phyloP scores from a whole-genome alignment of 441 rosid genomes.

The Codiaeum variegatum region DNA sequence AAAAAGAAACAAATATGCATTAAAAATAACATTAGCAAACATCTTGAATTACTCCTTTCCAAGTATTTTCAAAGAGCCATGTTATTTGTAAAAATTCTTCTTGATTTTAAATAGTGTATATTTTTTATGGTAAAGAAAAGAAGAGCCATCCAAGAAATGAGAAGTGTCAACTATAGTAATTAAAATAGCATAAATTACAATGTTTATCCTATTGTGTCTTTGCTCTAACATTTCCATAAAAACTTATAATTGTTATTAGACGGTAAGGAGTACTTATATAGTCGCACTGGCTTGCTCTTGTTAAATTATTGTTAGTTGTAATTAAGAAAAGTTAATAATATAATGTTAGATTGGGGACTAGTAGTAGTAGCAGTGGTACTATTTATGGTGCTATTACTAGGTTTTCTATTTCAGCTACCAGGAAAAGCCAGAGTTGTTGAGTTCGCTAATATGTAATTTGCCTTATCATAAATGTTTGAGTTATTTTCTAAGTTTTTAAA shows the following conservation, averaged over 20 bases:
- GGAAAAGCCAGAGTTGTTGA: conserved; percentile 53
- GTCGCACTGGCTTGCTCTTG: neutral
- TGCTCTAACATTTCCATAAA: too few relatives aligned
- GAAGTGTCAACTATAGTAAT: neutral
- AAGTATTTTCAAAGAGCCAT: too few relatives aligned
- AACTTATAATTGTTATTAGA: too few relatives aligned
- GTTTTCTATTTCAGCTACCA: conserved; percentile 63
- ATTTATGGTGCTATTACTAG: conserved; percentile 57
- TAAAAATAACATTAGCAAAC: too few relatives aligned
- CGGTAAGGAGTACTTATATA: too few relatives aligned
- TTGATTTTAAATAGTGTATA: too few relatives aligned
- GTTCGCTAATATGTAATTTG: conserved; percentile 47
- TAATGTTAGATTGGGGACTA: conserved; percentile 65
- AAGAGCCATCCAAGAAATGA: too few relatives aligned
- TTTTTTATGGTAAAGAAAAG: too few relatives aligned
- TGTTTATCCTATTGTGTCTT: neutral
- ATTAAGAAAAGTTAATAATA: neutral
- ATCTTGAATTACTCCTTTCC: too few relatives aligned
- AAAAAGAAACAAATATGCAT: too few relatives aligned
- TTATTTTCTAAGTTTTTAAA: conserved; percentile 40
- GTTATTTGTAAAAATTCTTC: too few relatives aligned
- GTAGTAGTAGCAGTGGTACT: conserved; percentile 49
- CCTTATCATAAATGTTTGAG: conserved; percentile 47
- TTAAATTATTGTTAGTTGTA: neutral
- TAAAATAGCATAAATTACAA: neutral